Evolutionary conservation across 2,329 filamentous ascomycete species (phyloP).

Genomic region (Metarhizium sp.): DNA sequence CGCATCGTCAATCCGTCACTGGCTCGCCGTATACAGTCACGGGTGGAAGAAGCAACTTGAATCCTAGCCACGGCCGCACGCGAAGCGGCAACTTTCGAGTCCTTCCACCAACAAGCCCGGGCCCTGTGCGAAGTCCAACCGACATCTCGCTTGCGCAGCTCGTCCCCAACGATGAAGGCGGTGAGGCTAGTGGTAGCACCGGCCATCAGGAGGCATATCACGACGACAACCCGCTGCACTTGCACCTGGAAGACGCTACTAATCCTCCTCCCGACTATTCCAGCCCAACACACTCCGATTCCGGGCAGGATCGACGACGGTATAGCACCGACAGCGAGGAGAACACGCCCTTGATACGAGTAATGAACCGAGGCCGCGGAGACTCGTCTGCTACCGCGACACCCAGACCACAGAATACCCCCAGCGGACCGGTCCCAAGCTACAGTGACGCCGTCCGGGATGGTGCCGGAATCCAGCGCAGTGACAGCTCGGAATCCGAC

Average conservation of each 20-base stretch:
- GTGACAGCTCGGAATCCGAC: conserved; percentile 14
- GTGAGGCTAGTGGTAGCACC: conserved; percentile 40
- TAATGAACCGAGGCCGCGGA: conserved; percentile 41
- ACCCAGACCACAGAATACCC: conserved; percentile 12
- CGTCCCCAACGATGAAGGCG: conserved; percentile 60
- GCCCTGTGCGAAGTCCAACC: conserved; percentile 81
- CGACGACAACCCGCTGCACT: conserved; percentile 27
- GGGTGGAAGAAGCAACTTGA: conserved; percentile 35
- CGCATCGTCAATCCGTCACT: conserved; percentile 36
- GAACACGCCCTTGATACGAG: conserved; percentile 40
- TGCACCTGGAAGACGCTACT: conserved; percentile 43
- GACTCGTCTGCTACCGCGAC: conserved; percentile 34
- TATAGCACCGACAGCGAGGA: conserved; percentile 52
- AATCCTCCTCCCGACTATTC: conserved; percentile 64
- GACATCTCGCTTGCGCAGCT: conserved; percentile 92
- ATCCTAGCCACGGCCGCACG: conserved; percentile 61
- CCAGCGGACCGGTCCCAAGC: conserved; percentile 62
- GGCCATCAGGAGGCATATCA: conserved; percentile 15
- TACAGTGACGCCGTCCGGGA: conserved; percentile 67
- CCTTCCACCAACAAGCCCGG: conserved; percentile 71
- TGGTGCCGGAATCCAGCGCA: conserved; percentile 25
- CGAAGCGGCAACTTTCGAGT: conserved; percentile 72
- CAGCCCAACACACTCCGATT: conserved; percentile 53
- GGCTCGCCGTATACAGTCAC: conserved; percentile 29
- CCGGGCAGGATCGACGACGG: conserved; percentile 37